These are phyloP conservation scores for Clonostachys solani DNA, from an alignment of 2,329 filamentous ascomycete species.

Conservation along the genomic window DNA sequence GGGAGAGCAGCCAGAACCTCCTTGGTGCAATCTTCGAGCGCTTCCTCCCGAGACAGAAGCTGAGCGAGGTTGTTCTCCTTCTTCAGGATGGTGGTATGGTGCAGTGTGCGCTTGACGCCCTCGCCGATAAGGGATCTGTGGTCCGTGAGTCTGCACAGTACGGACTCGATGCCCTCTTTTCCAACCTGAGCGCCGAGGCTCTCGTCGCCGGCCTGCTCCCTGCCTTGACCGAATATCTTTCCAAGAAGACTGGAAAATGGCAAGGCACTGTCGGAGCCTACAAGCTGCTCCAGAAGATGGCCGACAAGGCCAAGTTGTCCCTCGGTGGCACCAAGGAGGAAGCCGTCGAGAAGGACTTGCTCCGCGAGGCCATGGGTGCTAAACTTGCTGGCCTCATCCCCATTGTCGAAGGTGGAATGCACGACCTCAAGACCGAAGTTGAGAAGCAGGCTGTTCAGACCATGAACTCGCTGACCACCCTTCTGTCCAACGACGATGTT, in stretches of 20 bases:
- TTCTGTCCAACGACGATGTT: constrained; percentile 96
- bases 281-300: constrained; percentile 85
- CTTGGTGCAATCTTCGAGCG: constrained; percentile 91
- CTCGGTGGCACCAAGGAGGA: constrained; percentile 76
- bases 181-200: constrained; percentile 73
- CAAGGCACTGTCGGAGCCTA: constrained; percentile 89
- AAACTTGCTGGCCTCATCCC: constrained; percentile 85
- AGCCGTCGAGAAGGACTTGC: constrained; percentile 80
- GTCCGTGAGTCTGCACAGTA: constrained; percentile 93
- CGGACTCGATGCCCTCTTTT: constrained; percentile 84
- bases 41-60: constrained; percentile 70
- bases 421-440: constrained; percentile 88
- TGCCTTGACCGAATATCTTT: constrained; percentile 68
- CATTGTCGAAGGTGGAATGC: constrained; percentile 88
- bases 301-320: constrained; percentile 86
- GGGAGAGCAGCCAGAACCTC: constrained; percentile 93
- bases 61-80: constrained; percentile 78
- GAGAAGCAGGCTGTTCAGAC: constrained; percentile 87
- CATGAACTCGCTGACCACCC: constrained; percentile 84
- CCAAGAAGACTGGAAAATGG: constrained; percentile 89
- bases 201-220: constrained; percentile 81
- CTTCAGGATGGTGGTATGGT: constrained; percentile 76
- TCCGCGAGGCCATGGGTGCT: constrained; percentile 87
- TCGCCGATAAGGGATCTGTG: constrained; percentile 85
- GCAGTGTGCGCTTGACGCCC: constrained; percentile 70